Percentiles rank a stretch among this genome's conserved stretches.
Evolutionary conservation across 768 basidiomycete genomes (phyloP).

Genomic region (Pholiota microspora): DNA sequence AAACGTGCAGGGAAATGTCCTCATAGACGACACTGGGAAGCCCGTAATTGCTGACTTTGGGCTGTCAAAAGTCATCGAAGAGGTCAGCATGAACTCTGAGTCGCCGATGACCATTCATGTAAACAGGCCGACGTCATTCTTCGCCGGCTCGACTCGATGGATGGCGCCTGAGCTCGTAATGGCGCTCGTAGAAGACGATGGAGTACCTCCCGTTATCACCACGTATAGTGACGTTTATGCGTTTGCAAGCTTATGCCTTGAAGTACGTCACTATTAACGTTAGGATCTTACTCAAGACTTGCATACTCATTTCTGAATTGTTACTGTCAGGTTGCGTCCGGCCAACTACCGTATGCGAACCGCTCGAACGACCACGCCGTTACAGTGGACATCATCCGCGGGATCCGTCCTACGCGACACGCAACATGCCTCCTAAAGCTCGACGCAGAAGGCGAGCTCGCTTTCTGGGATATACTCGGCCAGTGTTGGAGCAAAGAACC

Average conservation of each 20-base stretch:
- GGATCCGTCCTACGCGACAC: constrained; percentile 43
- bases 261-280: constrained; percentile 35
- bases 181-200: constrained; percentile 48
- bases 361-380: constrained; percentile 56
- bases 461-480: constrained; percentile 44
- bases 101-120: constrained; percentile 19
- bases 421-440: constrained; percentile 26
- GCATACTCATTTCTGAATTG: not conserved
- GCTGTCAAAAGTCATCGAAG: constrained; percentile 55
- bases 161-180: constrained; percentile 60
- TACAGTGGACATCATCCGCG: constrained; percentile 51
- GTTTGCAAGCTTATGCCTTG: constrained; percentile 57
- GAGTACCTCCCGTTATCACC: constrained; percentile 40
- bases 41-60: constrained; percentile 65
- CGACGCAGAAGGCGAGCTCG: constrained; percentile 24
- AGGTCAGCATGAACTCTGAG: constrained; percentile 31
- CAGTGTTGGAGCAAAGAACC: constrained; percentile 43
- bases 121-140: constrained; percentile 38
- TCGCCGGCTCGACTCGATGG: constrained; percentile 49
- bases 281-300: constrained; percentile 4
- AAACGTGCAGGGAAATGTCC: constrained; percentile 49
- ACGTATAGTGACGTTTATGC: constrained; percentile 59
- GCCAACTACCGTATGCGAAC: constrained; percentile 48
- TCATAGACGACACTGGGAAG: constrained; percentile 48
- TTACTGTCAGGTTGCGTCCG: constrained; percentile 44